Base-by-base conservation (phyloP, 768 basidiomycete genomes). In the Mycena venus region DNA sequence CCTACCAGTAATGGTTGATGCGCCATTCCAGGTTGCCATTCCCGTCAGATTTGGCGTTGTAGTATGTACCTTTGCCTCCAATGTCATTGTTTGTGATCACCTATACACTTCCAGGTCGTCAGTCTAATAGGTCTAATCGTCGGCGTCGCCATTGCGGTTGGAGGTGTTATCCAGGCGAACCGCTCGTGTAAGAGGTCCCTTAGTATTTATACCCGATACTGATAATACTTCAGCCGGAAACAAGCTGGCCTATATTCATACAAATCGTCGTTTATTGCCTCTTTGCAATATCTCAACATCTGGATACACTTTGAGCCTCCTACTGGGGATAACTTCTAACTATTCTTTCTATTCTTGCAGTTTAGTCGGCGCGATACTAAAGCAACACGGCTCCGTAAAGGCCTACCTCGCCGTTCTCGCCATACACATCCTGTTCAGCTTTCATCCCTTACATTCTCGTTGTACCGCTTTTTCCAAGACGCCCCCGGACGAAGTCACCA, bases 41-140 rank as follows among this genome's bases (percentile, higher is more conserved):
- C 88, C 89, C 11, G 86, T 87, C 40, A 81, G 89, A 75, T 85
- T 84, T 53, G 89, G 88, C 58, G 87, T 86, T 56, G 80, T n/a
- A n/a, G n/a, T n/a, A n/a, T n/a, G n/a, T n/a, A n/a, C n/a, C n/a
- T n/a, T n/a, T n/a, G n/a, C n/a, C n/a, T n/a, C n/a, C n/a, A n/a
- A n/a, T n/a, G n/a, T n/a, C n/a, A n/a, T 89, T 58, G 88, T 89
- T 70, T 75, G 88, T 82, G 29, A 19, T 47, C 44, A 15, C 19
- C 14, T 1, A 8, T 21, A 19, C 3, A 47, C 42, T 19, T 38
- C 70, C 17, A 88, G 88, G 66, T 88, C 34, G 83, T 88, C 70
- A 81, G 83, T 42, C 72, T 89, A 61, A 80, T 90, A n/a, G 88
- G 88, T 56, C 74, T 88, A n/a, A 55, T 85, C 63, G 84, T 85